Conservation (phyloP, 768 basidiomycete species). For the Cubamyces lactineus region DNA sequence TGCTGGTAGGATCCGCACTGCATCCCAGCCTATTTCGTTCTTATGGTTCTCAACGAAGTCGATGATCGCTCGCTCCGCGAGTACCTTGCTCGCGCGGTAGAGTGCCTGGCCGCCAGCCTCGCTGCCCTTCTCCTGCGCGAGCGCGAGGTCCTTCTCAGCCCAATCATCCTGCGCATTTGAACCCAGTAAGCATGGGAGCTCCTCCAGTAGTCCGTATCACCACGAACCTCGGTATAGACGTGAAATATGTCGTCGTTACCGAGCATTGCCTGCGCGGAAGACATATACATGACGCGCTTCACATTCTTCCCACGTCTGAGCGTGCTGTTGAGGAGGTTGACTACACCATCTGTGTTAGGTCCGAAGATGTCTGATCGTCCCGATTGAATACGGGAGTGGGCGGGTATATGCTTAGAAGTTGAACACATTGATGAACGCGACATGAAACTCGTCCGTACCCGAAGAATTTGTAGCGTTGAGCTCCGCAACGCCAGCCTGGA, state of each 20-base stretch:
- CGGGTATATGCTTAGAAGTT: too few relatives aligned
- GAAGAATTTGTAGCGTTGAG: constrained; percentile 47
- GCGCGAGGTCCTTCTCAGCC: constrained; percentile 36
- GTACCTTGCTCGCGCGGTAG: constrained; percentile 39
- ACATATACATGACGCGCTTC: constrained; percentile 66
- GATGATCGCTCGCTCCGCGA: constrained; percentile 35
- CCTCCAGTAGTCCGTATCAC: too few relatives aligned
- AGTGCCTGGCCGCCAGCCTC: constrained; percentile 31
- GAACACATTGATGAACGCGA: too few relatives aligned
- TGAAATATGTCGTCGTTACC: constrained; percentile 30
- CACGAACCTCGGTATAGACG: constrained; percentile 46
- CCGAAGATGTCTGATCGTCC: constrained; percentile 57
- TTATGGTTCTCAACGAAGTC: constrained; percentile 13
- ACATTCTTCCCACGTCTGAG: constrained; percentile 54
- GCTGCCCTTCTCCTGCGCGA: constrained; percentile 38
- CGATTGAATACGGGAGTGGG: constrained; percentile 58
- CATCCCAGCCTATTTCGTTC: constrained; percentile 14
- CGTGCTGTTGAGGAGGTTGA: constrained; percentile 61
- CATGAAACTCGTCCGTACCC: background rate
- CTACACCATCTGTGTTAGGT: constrained; percentile 77
- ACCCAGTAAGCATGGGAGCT: background rate
- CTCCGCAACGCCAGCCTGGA: constrained; percentile 62
- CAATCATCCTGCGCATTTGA: constrained; percentile 40
- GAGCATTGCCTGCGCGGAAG: constrained; percentile 53
- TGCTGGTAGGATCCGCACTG: constrained; percentile 7